These are phyloP conservation scores for Casuarina glauca DNA, from an alignment of 306 rosid genomes.

Conservation along the genomic window DNA sequence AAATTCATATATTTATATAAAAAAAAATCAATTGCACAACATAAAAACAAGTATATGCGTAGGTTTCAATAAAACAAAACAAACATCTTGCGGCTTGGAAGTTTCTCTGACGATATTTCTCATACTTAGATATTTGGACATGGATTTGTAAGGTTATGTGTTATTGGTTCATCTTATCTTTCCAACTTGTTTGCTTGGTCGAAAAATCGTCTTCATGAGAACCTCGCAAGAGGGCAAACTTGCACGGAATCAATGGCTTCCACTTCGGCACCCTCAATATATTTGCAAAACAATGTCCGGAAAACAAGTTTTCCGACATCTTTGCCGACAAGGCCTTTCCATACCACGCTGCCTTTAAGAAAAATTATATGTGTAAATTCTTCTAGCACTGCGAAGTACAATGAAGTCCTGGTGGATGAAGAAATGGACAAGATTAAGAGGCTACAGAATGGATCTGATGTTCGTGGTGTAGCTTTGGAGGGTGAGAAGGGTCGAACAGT, in stretches of 20 bases:
- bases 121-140: constrained; percentile 17
- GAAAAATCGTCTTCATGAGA: constrained; percentile 3
- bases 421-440: constrained; percentile 76
- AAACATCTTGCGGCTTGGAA: constrained; percentile 49
- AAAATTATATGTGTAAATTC: constrained; percentile 30
- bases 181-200: constrained; percentile 27
- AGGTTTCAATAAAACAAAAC: constrained; percentile 36
- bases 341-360: constrained; percentile 6
- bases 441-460: constrained; percentile 93
- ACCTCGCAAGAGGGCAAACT: constrained; percentile 49
- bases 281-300: constrained; percentile 26
- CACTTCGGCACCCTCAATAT: constrained; percentile 39
- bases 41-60: constrained; percentile 13
- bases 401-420: constrained; percentile 68
- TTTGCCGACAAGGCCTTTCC: constrained; percentile 19
- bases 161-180: constrained; percentile 44
- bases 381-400: constrained; percentile 45
- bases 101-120: constrained; percentile 41
- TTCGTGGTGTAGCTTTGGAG: constrained; percentile 80
- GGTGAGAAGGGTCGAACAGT: constrained; percentile 81
- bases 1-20: not conserved
- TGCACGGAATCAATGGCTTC: constrained; percentile 46
- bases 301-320: constrained; percentile 33
- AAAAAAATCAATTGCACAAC: constrained; percentile 32
- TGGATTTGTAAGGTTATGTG: constrained; percentile 49